Percentiles rank a stretch among this genome's conserved stretches.
Conservation (phyloP, 2,329 filamentous ascomycete species). For the Rhytidhysteron rufulum region DNA sequence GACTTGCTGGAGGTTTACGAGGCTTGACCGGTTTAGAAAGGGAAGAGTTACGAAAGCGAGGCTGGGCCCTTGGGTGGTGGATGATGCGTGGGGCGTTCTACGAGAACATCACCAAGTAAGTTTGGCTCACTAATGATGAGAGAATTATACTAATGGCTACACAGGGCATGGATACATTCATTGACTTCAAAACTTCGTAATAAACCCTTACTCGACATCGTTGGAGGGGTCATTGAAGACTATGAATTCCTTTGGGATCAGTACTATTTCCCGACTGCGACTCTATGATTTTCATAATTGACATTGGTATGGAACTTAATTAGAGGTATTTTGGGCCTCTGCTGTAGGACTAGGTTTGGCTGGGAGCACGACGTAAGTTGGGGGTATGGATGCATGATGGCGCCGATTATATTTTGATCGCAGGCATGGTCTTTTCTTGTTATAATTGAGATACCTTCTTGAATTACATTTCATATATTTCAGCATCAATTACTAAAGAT, state of each 20-base stretch:
- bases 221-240: slow-evolving; percentile 85
- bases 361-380: too few species aligned
- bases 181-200: slow-evolving; percentile 67
- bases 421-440: too few species aligned
- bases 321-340: not conserved
- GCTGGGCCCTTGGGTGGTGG: slow-evolving; percentile 95
- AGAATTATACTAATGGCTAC: slow-evolving; percentile 9
- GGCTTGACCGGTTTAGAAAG: slow-evolving; percentile 80
- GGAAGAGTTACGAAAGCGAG: slow-evolving; percentile 83
- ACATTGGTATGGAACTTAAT: slow-evolving; percentile 6
- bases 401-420: too few species aligned
- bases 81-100: slow-evolving; percentile 95
- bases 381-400: too few species aligned
- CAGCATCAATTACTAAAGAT: too few species aligned
- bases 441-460: too few species aligned
- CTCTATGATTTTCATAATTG: slow-evolving; percentile 37
- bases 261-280: slow-evolving; percentile 80
- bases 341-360: not conserved
- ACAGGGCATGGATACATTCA: slow-evolving; percentile 60
- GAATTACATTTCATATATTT: too few species aligned
- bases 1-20: slow-evolving; percentile 66
- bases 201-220: slow-evolving; percentile 72
- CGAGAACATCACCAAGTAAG: slow-evolving; percentile 74
- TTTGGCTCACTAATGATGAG: slow-evolving; percentile 1
- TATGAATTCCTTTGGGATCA: slow-evolving; percentile 98